A percentile compares a stretch with the other conserved stretches of the same genome.
These are phyloP conservation scores for Fallopia convolvulus DNA, from an alignment of 148 eudicot genomes.

Conservation along the genomic window DNA sequence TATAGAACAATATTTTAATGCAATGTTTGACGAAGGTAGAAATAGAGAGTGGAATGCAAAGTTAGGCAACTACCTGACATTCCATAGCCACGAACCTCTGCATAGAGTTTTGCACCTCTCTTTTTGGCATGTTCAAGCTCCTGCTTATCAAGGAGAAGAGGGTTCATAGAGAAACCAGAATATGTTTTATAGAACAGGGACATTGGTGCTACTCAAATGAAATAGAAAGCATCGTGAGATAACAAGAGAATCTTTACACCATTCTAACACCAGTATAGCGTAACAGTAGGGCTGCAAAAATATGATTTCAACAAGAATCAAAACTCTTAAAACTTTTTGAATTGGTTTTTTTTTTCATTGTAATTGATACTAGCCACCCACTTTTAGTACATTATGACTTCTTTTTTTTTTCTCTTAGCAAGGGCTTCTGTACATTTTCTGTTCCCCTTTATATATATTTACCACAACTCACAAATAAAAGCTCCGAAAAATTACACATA, in stretches of 20 bases:
- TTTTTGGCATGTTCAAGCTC: constrained; percentile 82
- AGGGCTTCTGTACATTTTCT: no score
- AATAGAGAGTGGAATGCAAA: no score
- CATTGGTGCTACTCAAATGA: not conserved
- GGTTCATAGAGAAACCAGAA: not conserved
- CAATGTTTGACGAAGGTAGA: not conserved
- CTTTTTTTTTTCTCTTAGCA: no score
- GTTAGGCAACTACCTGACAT: constrained; percentile 64
- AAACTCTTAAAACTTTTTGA: not conserved
- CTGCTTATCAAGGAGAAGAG: constrained; percentile 25
- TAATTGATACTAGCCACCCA: no score
- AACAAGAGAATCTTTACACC: not conserved
- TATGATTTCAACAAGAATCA: not conserved
- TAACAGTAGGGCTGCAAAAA: not conserved
- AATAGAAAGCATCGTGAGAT: not conserved
- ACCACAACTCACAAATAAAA: not conserved
- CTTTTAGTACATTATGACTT: no score
- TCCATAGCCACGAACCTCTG: constrained; percentile 89
- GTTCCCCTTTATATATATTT: no score
- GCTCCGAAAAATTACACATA: not conserved
- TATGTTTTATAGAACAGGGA: not conserved
- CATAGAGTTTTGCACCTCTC: constrained; percentile 86
- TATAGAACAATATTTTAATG: not conserved
- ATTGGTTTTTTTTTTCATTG: no score
- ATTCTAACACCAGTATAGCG: not conserved